These are phyloP conservation scores for Hanseniaspora lindneri DNA, from an alignment of 805 yeast genomes.

Conservation along the genomic window DNA sequence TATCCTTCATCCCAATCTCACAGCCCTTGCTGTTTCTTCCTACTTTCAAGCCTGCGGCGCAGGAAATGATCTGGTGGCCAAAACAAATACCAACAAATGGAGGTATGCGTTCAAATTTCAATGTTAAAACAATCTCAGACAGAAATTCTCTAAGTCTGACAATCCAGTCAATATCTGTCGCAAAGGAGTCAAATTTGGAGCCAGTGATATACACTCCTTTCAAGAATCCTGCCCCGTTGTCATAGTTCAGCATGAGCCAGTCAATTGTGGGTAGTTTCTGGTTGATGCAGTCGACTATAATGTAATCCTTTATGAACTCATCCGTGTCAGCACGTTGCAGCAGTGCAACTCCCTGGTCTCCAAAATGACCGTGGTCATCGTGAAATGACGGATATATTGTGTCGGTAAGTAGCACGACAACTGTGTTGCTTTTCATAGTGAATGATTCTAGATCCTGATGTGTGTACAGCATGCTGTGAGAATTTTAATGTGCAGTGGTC, in stretches of 20 bases:
- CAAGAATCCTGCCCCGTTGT: constrained; percentile 16
- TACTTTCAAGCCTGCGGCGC: constrained; percentile 52
- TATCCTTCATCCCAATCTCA: constrained; percentile 54
- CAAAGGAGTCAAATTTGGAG: constrained; percentile 37
- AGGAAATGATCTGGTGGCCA: constrained; percentile 72
- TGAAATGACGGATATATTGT: constrained; percentile 20
- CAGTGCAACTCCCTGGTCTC: constrained; percentile 22
- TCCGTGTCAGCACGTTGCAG: constrained; percentile 17
- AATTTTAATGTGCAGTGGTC: no score
- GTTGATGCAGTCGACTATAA: constrained; percentile 19
- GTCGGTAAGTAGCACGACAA: constrained; percentile 25
- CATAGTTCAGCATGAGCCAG: constrained; percentile 15
- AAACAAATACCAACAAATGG: constrained; percentile 67
- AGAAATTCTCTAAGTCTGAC: constrained; percentile 31
- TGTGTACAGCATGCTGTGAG: no score
- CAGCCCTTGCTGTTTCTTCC: constrained; percentile 51
- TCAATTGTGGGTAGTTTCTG: constrained; percentile 23
- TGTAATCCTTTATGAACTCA: constrained; percentile 19
- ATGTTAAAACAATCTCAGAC: constrained; percentile 17
- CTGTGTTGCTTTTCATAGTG: constrained; percentile 16
- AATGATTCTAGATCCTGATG: neutral
- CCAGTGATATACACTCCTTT: constrained; percentile 39
- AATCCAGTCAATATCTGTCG: constrained; percentile 33
- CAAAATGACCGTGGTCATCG: constrained; percentile 24
- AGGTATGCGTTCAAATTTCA: constrained; percentile 1